Percentiles rank a stretch among this genome's conserved stretches.
phyloP scores from a whole-genome alignment of 352 stramenopile genomes.

The Phytophthora uliginosa region DNA sequence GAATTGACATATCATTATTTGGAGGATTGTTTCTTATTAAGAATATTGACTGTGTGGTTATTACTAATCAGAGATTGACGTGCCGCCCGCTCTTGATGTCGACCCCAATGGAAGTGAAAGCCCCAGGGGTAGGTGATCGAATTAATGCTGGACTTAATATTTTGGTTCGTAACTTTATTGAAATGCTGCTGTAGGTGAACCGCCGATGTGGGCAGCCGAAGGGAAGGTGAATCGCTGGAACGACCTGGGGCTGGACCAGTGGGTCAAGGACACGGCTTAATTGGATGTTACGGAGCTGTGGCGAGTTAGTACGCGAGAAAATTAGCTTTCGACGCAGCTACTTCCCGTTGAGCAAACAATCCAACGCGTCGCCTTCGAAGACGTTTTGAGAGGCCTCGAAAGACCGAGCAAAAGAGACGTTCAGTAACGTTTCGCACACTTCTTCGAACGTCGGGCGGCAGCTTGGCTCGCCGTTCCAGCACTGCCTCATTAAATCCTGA shows the following conservation, averaged over 20 bases:
- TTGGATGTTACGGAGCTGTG: not conserved
- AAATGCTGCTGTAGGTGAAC: conserved; percentile 45
- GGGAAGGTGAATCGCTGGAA: conserved; percentile 84
- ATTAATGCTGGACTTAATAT: not conserved
- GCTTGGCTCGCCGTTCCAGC: conserved; percentile 70
- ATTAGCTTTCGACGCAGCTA: conserved; percentile 17
- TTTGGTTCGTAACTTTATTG: not conserved
- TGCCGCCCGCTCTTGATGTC: conserved; percentile 63
- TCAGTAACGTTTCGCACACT: conserved; percentile 55
- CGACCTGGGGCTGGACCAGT: conserved; percentile 80
- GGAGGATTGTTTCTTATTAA: not conserved
- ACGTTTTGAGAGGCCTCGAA: conserved; percentile 49
- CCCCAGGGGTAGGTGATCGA: conserved; percentile 38
- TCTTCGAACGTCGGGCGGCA: conserved; percentile 68
- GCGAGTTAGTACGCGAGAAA: not conserved
- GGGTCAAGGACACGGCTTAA: conserved; percentile 54
- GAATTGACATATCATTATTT: conserved; percentile 17
- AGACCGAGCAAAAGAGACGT: conserved; percentile 39
- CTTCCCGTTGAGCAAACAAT: conserved; percentile 54
- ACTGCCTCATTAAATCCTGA: conserved; percentile 73
- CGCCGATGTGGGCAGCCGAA: conserved; percentile 56
- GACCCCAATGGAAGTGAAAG: conserved; percentile 69
- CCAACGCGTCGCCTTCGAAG: conserved; percentile 68
- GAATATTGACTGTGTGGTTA: not conserved
- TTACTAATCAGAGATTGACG: conserved; percentile 68